A percentile compares a stretch with the other conserved stretches of the same genome.
Evolutionary conservation across 306 rosid species (phyloP).

Genomic region (Prunus mira): DNA sequence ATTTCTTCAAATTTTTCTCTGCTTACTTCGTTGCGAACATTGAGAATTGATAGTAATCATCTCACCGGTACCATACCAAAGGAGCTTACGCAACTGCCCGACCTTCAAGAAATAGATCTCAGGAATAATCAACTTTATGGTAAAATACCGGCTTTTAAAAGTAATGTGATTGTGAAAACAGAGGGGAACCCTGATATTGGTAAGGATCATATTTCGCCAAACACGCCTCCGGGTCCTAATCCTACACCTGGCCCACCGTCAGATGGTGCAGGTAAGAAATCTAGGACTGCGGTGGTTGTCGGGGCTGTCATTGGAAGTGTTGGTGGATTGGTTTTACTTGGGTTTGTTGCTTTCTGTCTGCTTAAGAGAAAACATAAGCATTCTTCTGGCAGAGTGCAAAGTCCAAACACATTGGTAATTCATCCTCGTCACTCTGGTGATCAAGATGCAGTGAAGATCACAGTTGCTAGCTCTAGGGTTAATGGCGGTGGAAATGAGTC

Average conservation of each 20-base stretch:
- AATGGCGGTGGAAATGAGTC: slow-evolving; percentile 18
- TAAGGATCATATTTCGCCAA: slow-evolving; percentile 26
- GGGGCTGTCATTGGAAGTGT: slow-evolving; percentile 35
- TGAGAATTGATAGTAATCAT: slow-evolving; percentile 47
- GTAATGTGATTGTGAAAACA: slow-evolving; percentile 31
- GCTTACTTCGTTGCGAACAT: slow-evolving; percentile 38
- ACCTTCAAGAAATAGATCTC: slow-evolving; percentile 47
- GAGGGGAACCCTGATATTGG: slow-evolving; percentile 67
- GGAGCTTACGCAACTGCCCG: slow-evolving; percentile 49
- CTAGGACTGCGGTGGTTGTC: slow-evolving; percentile 13
- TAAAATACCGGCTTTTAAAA: slow-evolving; percentile 40
- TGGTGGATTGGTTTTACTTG: slow-evolving; percentile 28
- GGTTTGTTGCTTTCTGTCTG: slow-evolving; percentile 20
- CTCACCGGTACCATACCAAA: slow-evolving; percentile 55
- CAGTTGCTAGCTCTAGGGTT: slow-evolving; percentile 24
- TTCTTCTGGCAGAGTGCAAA: slow-evolving; percentile 20
- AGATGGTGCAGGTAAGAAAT: slow-evolving; percentile 16
- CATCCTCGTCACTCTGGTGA: slow-evolving; percentile 50
- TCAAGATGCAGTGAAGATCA: slow-evolving; percentile 37
- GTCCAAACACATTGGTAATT: slow-evolving; percentile 21
- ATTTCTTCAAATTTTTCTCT: slow-evolving; percentile 55
- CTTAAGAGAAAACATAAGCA: slow-evolving; percentile 16
- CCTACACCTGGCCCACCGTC: neutral
- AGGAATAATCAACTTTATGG: slow-evolving; percentile 62
- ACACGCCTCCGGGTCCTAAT: neutral